These are phyloP conservation scores for Rossbeevera mucosa DNA, from an alignment of 768 basidiomycete species.

Conservation along the genomic window DNA sequence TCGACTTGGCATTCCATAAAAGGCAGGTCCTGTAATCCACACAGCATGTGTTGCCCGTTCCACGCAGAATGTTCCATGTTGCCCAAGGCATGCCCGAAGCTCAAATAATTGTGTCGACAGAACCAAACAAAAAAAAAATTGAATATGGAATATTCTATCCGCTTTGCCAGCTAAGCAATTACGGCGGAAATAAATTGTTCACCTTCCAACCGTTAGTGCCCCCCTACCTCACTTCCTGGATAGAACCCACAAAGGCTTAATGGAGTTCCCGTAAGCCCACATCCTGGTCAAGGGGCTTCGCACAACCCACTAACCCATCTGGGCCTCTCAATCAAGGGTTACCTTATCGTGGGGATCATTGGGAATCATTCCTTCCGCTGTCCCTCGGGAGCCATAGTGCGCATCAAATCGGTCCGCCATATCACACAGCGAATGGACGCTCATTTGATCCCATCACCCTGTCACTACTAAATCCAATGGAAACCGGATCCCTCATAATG, in stretches of 20 bases:
- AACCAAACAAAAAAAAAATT: slow-evolving; percentile 16
- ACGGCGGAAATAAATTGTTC: slow-evolving; percentile 11
- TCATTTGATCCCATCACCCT: slow-evolving; percentile 1
- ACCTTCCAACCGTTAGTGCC: neutral
- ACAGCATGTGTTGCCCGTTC: slow-evolving; percentile 17
- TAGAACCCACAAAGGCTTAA: neutral
- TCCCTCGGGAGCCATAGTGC: neutral
- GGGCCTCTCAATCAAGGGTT: slow-evolving; percentile 6
- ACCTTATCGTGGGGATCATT: slow-evolving; percentile 11
- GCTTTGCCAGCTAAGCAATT: neutral
- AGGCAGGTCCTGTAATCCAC: slow-evolving; percentile 16
- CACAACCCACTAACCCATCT: neutral
- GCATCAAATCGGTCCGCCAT: slow-evolving; percentile 3
- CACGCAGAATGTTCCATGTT: slow-evolving; percentile 24
- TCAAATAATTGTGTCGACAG: slow-evolving; percentile 20
- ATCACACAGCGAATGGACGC: slow-evolving; percentile 1
- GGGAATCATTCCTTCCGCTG: neutral
- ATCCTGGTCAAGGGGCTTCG: slow-evolving; percentile 8
- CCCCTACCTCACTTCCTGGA: neutral
- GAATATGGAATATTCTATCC: slow-evolving; percentile 3
- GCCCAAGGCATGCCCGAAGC: slow-evolving; percentile 1
- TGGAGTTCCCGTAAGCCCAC: neutral
- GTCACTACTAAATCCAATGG: slow-evolving; percentile 1
- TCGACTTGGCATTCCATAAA: slow-evolving; percentile 5
- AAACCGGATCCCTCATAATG: neutral